A percentile compares a stretch with the other conserved stretches of the same genome.
Evolutionary conservation across 352 stramenopile genomes (phyloP).

Genomic region (Pilasporangium apinafurcum): DNA sequence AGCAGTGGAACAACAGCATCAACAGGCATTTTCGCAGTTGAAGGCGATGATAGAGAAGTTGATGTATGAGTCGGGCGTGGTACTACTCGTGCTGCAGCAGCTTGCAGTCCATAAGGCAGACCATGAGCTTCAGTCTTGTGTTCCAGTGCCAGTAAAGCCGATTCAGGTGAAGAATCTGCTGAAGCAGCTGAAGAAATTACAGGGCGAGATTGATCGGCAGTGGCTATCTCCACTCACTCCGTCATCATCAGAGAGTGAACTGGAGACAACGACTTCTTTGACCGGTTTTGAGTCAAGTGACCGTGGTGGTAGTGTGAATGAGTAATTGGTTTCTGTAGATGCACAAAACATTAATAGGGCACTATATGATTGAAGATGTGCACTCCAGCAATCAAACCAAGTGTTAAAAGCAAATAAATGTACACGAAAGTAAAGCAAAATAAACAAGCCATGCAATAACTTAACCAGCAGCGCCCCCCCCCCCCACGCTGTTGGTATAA

Average conservation of each 20-base stretch:
- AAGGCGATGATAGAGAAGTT: constrained; percentile 18
- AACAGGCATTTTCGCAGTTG: constrained; percentile 9
- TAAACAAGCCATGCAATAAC: too few species aligned
- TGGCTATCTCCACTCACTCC: constrained; percentile 2
- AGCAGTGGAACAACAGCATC: constrained; percentile 13
- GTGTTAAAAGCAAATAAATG: too few species aligned
- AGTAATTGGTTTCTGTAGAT: too few species aligned
- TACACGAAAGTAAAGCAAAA: too few species aligned
- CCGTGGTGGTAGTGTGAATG: too few species aligned
- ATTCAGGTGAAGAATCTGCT: constrained; percentile 39
- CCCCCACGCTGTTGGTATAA: too few species aligned
- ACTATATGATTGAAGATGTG: too few species aligned
- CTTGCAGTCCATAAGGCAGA: constrained; percentile 14
- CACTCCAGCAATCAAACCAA: too few species aligned
- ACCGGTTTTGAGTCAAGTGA: too few species aligned
- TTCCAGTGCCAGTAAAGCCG: constrained; percentile 26
- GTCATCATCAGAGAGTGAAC: constrained; percentile 1
- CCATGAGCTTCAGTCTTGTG: not conserved
- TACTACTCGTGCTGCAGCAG: constrained; percentile 43
- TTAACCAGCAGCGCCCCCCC: too few species aligned
- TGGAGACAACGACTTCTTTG: too few species aligned
- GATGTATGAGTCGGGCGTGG: constrained; percentile 41
- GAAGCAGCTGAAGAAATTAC: constrained; percentile 28
- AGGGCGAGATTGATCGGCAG: constrained; percentile 11
- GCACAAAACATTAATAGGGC: too few species aligned